Base-by-base conservation (phyloP, 1,284 basidiomycete genomes). In the Puccinia triticina region DNA sequence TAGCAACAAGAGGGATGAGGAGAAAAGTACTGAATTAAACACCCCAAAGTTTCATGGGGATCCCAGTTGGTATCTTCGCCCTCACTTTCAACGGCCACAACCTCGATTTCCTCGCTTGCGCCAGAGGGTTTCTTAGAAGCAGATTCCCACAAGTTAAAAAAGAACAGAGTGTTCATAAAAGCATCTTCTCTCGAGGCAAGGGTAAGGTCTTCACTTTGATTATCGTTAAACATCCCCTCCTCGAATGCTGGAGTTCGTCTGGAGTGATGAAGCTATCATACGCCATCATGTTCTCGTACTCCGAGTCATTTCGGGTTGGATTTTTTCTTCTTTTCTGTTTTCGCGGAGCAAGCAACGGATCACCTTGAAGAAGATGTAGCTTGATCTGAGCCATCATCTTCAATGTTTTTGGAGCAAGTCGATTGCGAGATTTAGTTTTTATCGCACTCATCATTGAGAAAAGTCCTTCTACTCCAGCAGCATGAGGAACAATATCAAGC, bases 221-320 rank as follows among this genome's bases (percentile, higher is more conserved):
- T 34, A 50, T 53, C 32, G 10, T 23, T 34, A 29, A 72, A 72
- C 7, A 50, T 26, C 2, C 69, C 69, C 3, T 46, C 26, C 29
- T 72, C 69, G 53, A 72, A 72, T 2, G 2, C 48, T 72, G 43
- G 11, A 53, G 48, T 34, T 71, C 37, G 43, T 10, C 40, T 71
- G n/a, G n/a, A n/a, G n/a, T n/a, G n/a, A n/a, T n/a, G n/a, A n/a
- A n/a, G n/a, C n/a, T n/a, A n/a, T n/a, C 37, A 37, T 26, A 71
- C 7, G 67, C n/a, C 40, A 26, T 71, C 67, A 71, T 71, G n/a
- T 71, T 40, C 46, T 71, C 37, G n/a, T 43, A 71, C n/a, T 71
- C 37, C 18, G 67, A 46, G 32, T 43, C 34, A 32, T 64, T 21
- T 71, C 11, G 21, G 61, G 61, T 64, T 37, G 21, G 21, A 10